These are phyloP conservation scores for Pelargonium nanum DNA, from an alignment of 345 rosid species.

Conservation along the genomic window DNA sequence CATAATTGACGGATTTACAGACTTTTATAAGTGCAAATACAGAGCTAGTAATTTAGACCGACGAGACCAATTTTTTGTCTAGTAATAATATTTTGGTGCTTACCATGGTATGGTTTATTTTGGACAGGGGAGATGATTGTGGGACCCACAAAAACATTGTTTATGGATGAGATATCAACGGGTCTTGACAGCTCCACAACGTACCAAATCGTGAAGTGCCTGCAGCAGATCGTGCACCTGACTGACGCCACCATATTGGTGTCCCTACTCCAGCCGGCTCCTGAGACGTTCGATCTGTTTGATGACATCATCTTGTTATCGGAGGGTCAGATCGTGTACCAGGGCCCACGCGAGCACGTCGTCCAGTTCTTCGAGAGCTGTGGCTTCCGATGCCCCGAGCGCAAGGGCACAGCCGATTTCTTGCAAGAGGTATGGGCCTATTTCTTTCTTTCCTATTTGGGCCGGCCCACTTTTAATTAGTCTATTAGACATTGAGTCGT, in stretches of 20 bases:
- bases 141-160: conserved; percentile 78
- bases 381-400: conserved; percentile 71
- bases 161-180: conserved; percentile 95
- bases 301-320: conserved; percentile 73
- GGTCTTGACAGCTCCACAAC: conserved; percentile 94
- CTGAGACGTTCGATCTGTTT: conserved; percentile 80
- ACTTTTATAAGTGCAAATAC: too few relatives aligned
- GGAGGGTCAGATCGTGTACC: conserved; percentile 75
- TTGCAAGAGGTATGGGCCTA: conserved; percentile 90
- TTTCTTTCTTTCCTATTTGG: too few relatives aligned
- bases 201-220: conserved; percentile 74
- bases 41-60: too few relatives aligned
- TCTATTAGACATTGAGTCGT: too few relatives aligned
- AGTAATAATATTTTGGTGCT: too few relatives aligned
- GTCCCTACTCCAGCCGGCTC: conserved; percentile 88
- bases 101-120: neutral
- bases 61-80: too few relatives aligned
- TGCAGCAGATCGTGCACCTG: conserved; percentile 66
- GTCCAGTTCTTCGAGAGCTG: conserved; percentile 57
- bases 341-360: conserved; percentile 67
- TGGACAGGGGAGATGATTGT: conserved; percentile 87
- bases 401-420: conserved; percentile 88
- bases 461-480: too few relatives aligned
- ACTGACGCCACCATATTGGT: conserved; percentile 64
- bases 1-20: too few relatives aligned